Percentiles rank a stretch among this genome's conserved stretches.
phyloP scores from a whole-genome alignment of 768 basidiomycete genomes.

The Rhodotorula kratochvilovae region DNA sequence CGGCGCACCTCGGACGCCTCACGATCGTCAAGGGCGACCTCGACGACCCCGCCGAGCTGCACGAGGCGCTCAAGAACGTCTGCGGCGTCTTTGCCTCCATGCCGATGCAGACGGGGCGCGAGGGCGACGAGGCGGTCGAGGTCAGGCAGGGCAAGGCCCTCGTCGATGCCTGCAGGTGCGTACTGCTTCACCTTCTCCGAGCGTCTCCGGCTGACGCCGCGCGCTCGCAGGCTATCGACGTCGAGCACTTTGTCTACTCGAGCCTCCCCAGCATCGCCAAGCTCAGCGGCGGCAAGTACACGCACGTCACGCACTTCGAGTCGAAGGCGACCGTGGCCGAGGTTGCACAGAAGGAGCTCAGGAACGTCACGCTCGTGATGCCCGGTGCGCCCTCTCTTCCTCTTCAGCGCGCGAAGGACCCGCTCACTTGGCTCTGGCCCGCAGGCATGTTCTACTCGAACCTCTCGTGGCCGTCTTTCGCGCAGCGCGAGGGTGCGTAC shows the following conservation, averaged over 20 bases:
- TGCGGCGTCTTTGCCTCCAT: constrained; percentile 6
- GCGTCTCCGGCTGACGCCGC: neutral
- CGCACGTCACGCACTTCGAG: constrained; percentile 22
- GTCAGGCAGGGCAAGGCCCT: constrained; percentile 7
- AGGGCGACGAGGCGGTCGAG: constrained; percentile 1
- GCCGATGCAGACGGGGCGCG: neutral
- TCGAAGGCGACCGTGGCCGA: neutral
- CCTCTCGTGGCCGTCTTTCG: neutral
- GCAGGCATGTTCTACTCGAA: constrained; percentile 9
- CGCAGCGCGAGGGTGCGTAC: neutral
- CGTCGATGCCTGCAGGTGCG: constrained; percentile 18
- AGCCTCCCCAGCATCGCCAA: constrained; percentile 4
- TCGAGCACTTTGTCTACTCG: constrained; percentile 39
- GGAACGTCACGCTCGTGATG: neutral
- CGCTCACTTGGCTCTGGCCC: neutral
- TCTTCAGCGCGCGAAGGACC: neutral
- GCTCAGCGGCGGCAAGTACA: constrained; percentile 20
- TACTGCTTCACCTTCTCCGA: neutral
- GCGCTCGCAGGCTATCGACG: constrained; percentile 6
- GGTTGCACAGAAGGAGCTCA: neutral
- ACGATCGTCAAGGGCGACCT: constrained; percentile 17
- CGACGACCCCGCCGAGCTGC: neutral
- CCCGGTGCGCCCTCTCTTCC: neutral
- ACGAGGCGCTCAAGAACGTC: constrained; percentile 7
- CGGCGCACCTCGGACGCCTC: neutral